phyloP scores from a whole-genome alignment of 345 rosid species.

The Gossypium herbaceum region DNA sequence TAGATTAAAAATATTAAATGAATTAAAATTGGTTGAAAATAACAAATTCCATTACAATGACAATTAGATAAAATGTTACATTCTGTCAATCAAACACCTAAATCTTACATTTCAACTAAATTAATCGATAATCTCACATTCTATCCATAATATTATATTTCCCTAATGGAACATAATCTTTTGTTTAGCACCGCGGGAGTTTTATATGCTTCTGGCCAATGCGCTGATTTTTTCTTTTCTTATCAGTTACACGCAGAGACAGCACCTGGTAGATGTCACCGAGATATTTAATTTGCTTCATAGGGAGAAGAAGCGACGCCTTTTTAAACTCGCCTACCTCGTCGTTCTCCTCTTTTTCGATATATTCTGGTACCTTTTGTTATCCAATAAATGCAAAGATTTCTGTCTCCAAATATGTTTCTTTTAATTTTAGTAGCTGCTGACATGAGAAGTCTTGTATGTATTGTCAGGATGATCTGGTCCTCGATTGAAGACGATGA shows the following conservation, averaged over 20 bases:
- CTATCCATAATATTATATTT: too few species aligned
- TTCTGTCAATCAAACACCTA: too few species aligned
- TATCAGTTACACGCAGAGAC: slow-evolving; percentile 52
- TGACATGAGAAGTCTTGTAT: slow-evolving; percentile 9
- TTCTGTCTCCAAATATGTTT: not conserved
- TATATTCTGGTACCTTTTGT: slow-evolving; percentile 59
- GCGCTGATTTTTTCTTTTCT: not conserved
- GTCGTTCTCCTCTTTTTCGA: slow-evolving; percentile 64
- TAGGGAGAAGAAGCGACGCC: slow-evolving; percentile 88
- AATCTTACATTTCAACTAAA: too few species aligned
- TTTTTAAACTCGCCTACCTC: slow-evolving; percentile 78
- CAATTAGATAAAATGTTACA: too few species aligned
- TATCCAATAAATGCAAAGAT: not conserved
- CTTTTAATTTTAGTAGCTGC: not conserved
- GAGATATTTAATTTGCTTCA: slow-evolving; percentile 82
- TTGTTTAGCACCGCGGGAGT: not conserved
- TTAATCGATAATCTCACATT: too few species aligned
- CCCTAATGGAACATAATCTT: too few species aligned
- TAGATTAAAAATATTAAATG: too few species aligned
- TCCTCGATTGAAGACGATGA: slow-evolving; percentile 40
- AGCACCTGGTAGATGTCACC: slow-evolving; percentile 84
- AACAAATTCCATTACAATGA: too few species aligned
- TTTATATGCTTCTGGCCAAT: not conserved
- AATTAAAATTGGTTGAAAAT: too few species aligned
- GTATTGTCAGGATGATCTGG: slow-evolving; percentile 50